These are phyloP conservation scores for Zasmidium citrigriseum DNA, from an alignment of 2,329 filamentous ascomycete species.

Conservation along the genomic window DNA sequence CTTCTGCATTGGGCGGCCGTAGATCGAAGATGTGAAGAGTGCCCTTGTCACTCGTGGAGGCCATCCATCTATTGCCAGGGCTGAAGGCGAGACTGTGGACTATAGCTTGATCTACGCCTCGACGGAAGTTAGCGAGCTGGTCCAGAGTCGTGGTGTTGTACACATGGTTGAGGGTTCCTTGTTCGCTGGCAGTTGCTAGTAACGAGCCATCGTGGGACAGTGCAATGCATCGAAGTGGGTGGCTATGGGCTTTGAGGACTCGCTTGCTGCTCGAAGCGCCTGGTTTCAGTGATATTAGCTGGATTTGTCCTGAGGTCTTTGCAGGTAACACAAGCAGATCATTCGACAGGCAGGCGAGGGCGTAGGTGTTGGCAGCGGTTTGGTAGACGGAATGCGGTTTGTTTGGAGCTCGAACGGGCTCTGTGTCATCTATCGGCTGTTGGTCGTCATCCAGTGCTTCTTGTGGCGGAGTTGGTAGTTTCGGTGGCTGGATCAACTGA, in stretches of 20 bases:
- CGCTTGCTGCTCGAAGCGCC: slow-evolving; percentile 73
- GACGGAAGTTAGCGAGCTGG: slow-evolving; percentile 78
- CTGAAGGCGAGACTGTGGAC: slow-evolving; percentile 89
- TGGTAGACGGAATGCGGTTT: slow-evolving; percentile 65
- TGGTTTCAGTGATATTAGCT: slow-evolving; percentile 71
- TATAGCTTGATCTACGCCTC: slow-evolving; percentile 83
- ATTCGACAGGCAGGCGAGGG: slow-evolving; percentile 75
- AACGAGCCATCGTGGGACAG: slow-evolving; percentile 79
- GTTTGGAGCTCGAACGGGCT: slow-evolving; percentile 27
- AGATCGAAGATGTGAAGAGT: slow-evolving; percentile 94
- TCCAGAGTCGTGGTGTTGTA: slow-evolving; percentile 80
- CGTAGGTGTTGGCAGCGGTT: slow-evolving; percentile 80
- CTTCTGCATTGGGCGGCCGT: slow-evolving; percentile 50
- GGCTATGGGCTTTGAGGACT: slow-evolving; percentile 89
- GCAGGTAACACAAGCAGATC: slow-evolving; percentile 81
- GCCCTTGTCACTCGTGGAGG: slow-evolving; percentile 94
- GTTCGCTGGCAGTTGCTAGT: slow-evolving; percentile 87
- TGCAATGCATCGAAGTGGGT: slow-evolving; percentile 73
- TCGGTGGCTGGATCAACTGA: slow-evolving; percentile 20
- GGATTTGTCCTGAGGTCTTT: slow-evolving; percentile 83
- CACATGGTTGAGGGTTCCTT: slow-evolving; percentile 85
- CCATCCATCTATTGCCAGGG: slow-evolving; percentile 75
- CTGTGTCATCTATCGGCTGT: background rate
- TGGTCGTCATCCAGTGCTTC: slow-evolving; percentile 12
- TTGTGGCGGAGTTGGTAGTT: slow-evolving; percentile 8